Evolutionary conservation across 108 stramenopile genomes (phyloP), one percentile per base, ranked within the genome.

Genomic region (Cylindrotheca closterium): DNA sequence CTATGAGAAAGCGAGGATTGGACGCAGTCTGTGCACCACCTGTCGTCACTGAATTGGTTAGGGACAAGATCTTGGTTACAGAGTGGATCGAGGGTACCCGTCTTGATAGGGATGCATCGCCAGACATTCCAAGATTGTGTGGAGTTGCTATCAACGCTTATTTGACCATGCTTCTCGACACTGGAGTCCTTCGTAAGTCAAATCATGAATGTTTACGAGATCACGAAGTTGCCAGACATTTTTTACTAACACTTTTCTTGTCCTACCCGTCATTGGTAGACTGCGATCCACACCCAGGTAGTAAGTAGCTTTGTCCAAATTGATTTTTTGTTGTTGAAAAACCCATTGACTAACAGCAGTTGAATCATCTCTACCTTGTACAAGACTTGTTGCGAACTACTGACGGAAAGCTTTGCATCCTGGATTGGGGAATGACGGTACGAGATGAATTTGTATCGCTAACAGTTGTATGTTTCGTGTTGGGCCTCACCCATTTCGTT

Each of bases 371-470:
- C n/a, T n/a, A n/a, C n/a, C n/a, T n/a, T n/a, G n/a, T n/a, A 42
- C 7, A 7, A 8, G 93, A 95, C 46, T 56, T 95, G 15, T 59
- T 95, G 27, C 55, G 89, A 32, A 93, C 92, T 2, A 80, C 85
- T 0, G 94, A 95, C 70, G 94, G 91, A 15, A 68, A 68, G 48
- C 77, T 95, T 0, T 88, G 88, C 68, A 92, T 95, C 10, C 69
- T 95, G 5, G 94, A 95, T 74, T 90, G 89, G 84, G 94, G 94
- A 1, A 89, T 95, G 81, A 92, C 90, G 28, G n/a, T n/a, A n/a
- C n/a, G n/a, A n/a, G n/a, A n/a, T n/a, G n/a, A n/a, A n/a, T n/a
- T n/a, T n/a, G n/a, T n/a, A n/a, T n/a, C n/a, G n/a, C n/a, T n/a
- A n/a, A n/a, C n/a, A n/a, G n/a, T n/a, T n/a, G n/a, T n/a, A n/a